These are phyloP conservation scores for Cordyceps javanica DNA, from an alignment of 2,329 filamentous ascomycete genomes.

Conservation along the genomic window DNA sequence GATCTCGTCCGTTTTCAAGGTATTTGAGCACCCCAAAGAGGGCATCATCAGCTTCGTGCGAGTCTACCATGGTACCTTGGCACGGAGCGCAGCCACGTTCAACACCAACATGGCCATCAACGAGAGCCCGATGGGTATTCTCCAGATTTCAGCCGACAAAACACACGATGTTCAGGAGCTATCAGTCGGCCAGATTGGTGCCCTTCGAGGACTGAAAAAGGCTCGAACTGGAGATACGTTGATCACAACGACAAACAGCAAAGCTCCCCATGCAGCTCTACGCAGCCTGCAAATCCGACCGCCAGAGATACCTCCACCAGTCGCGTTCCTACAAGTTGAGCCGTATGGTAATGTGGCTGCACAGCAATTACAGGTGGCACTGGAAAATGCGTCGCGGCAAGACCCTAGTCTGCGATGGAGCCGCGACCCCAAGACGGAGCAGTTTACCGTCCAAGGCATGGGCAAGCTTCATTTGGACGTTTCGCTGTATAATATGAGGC, in stretches of 20 bases:
- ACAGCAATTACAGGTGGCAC: constrained; percentile 68
- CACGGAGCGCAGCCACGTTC: constrained; percentile 69
- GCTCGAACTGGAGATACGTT: constrained; percentile 93
- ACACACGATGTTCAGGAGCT: constrained; percentile 79
- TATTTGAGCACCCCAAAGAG: constrained; percentile 78
- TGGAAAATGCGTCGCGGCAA: constrained; percentile 77
- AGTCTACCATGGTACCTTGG: constrained; percentile 79
- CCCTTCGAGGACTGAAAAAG: constrained; percentile 81
- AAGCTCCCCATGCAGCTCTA: constrained; percentile 60
- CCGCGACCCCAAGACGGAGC: constrained; percentile 82
- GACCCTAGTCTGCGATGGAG: constrained; percentile 86
- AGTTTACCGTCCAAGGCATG: constrained; percentile 93
- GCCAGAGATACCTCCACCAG: constrained; percentile 83
- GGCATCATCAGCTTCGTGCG: constrained; percentile 88
- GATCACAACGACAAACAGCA: constrained; percentile 60
- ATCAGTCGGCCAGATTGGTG: constrained; percentile 83
- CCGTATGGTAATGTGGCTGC: constrained; percentile 71
- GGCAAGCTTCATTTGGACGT: constrained; percentile 94
- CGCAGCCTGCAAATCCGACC: constrained; percentile 76
- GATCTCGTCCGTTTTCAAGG: constrained; percentile 80
- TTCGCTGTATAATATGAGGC: constrained; percentile 77
- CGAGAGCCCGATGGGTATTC: constrained; percentile 71
- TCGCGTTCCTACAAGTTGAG: constrained; percentile 94
- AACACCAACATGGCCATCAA: constrained; percentile 79
- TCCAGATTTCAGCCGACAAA: constrained; percentile 86